phyloP scores from a whole-genome alignment of 768 basidiomycete species.

The Pholiota conissans region DNA sequence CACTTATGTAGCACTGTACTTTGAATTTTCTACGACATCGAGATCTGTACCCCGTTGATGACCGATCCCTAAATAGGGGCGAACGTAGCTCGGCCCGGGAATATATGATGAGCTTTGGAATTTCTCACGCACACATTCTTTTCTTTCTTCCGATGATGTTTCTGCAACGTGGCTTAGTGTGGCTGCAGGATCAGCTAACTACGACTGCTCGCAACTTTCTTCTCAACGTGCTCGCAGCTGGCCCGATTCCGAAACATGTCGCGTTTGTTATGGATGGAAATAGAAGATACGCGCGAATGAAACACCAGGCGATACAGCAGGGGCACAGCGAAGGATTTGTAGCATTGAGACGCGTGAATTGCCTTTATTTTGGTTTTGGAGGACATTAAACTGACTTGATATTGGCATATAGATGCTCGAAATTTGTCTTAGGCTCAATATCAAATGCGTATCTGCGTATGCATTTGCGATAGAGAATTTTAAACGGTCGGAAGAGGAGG shows the following conservation, averaged over 20 bases:
- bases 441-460: slow-evolving; percentile 89
- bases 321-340: slow-evolving; percentile 88
- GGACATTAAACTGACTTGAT: neutral
- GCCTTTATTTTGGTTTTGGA: neutral
- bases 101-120: neutral
- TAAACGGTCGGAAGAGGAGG: slow-evolving; percentile 82
- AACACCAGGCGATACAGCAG: slow-evolving; percentile 62
- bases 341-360: slow-evolving; percentile 72
- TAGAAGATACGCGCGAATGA: slow-evolving; percentile 78
- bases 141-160: slow-evolving; percentile 14
- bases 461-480: slow-evolving; percentile 99
- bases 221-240: slow-evolving; percentile 69
- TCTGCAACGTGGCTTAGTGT: slow-evolving; percentile 26
- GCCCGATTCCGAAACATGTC: slow-evolving; percentile 87
- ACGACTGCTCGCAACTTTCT: slow-evolving; percentile 45
- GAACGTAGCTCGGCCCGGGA: no score
- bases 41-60: no score
- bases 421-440: slow-evolving; percentile 75
- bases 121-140: slow-evolving; percentile 4
- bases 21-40: no score
- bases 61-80: no score
- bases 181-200: slow-evolving; percentile 31
- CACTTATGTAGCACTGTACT: no score
- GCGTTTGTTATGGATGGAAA: slow-evolving; percentile 99
- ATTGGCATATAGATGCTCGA: slow-evolving; percentile 65